A percentile compares a stretch with the other conserved stretches of the same genome.
phyloP scores from a whole-genome alignment of 257 asterid genomes.

The Nicotiana benthamiana region DNA sequence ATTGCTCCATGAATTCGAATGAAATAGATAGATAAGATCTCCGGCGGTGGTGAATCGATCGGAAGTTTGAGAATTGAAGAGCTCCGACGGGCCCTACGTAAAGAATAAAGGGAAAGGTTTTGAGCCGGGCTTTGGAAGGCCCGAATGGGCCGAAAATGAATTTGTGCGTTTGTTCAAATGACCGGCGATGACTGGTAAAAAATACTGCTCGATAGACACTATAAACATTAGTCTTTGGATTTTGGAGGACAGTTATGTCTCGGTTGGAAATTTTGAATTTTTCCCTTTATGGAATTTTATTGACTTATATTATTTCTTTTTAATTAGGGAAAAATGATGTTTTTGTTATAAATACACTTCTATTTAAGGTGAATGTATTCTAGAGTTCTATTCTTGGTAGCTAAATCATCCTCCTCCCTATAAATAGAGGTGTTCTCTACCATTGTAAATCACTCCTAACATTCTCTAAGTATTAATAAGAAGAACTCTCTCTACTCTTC shows the following conservation, averaged over 20 bases:
- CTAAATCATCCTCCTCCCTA: too few relatives aligned
- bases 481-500: too few relatives aligned
- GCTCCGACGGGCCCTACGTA: not conserved
- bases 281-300: not conserved
- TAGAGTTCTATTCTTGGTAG: too few relatives aligned
- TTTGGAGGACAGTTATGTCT: constrained; percentile 1
- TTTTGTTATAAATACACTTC: too few relatives aligned
- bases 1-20: not conserved
- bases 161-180: not conserved
- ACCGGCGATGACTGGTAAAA: not conserved
- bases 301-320: not conserved
- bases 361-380: too few relatives aligned
- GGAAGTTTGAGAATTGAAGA: not conserved
- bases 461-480: too few relatives aligned
- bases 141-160: not conserved
- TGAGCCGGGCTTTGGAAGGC: not conserved
- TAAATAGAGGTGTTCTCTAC: too few relatives aligned
- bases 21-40: not conserved
- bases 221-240: not conserved
- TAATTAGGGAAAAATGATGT: not conserved
- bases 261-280: not conserved
- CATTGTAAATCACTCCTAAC: too few relatives aligned
- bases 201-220: not conserved
- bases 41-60: not conserved
- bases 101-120: not conserved